Percentiles rank a stretch among this genome's conserved stretches.
Evolutionary conservation across 306 rosid species (phyloP).

Genomic region (Gynostemma pentaphyllum): DNA sequence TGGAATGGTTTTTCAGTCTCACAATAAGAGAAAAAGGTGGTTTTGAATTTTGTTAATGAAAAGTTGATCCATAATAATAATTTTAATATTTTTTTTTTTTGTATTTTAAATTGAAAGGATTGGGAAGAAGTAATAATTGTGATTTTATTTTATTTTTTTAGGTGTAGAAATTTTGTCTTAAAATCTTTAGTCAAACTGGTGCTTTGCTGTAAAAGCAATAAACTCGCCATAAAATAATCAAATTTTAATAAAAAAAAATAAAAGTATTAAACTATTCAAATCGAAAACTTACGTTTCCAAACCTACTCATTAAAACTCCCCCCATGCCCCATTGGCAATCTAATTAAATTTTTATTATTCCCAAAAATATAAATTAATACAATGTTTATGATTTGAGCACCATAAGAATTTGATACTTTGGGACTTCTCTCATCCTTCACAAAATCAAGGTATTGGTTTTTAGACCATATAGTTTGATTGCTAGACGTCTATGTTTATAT

Average conservation of each 20-base stretch:
- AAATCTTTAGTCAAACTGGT: constrained; percentile 45
- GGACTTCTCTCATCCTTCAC: too few species aligned
- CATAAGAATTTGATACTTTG: not conserved
- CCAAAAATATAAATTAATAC: not conserved
- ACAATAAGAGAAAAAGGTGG: not conserved
- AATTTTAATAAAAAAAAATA: constrained; percentile 15
- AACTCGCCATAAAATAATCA: constrained; percentile 22
- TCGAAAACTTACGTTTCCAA: constrained; percentile 31
- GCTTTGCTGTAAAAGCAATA: constrained; percentile 40
- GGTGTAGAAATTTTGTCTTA: not conserved
- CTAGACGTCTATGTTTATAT: too few species aligned
- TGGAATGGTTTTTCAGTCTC: not conserved
- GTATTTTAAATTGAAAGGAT: not conserved
- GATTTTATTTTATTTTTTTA: constrained; percentile 6
- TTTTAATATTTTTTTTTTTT: too few species aligned
- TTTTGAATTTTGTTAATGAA: too few species aligned
- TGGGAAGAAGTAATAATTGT: constrained; percentile 7
- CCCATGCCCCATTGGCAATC: too few species aligned
- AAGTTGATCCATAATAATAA: too few species aligned
- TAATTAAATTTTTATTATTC: not conserved
- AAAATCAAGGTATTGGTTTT: too few species aligned
- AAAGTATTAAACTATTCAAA: constrained; percentile 12
- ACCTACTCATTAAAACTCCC: not conserved
- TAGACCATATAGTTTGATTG: too few species aligned
- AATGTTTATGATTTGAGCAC: constrained; percentile 8